These are phyloP conservation scores for Hypericum perforatum DNA, from an alignment of 345 rosid species.

Conservation along the genomic window DNA sequence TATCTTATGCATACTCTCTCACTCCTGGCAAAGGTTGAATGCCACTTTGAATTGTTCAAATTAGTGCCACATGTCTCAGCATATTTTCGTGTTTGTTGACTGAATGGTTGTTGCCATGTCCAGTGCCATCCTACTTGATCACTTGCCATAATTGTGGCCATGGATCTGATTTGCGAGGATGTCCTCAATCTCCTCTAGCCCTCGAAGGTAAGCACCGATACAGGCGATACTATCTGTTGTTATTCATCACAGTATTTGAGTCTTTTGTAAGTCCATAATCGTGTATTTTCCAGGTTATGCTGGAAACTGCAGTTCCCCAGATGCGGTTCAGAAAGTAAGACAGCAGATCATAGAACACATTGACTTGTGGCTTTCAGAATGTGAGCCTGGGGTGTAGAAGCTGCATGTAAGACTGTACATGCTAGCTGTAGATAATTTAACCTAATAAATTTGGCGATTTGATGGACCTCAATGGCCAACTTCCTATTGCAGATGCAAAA, in stretches of 20 bases:
- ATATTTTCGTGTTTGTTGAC: neutral
- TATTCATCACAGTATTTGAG: neutral
- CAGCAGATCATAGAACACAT: constrained; percentile 66
- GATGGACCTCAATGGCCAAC: no score
- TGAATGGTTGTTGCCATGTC: constrained; percentile 12
- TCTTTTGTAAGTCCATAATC: neutral
- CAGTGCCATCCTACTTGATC: constrained; percentile 61
- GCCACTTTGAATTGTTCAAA: no score
- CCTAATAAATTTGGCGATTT: no score
- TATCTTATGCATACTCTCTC: no score
- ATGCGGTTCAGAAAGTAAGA: constrained; percentile 75
- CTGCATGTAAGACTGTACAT: constrained; percentile 17
- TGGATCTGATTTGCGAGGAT: constrained; percentile 91
- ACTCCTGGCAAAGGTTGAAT: no score
- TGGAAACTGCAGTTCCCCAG: constrained; percentile 69
- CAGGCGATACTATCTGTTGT: no score
- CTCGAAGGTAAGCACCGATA: constrained; percentile 46
- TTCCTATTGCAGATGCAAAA: no score
- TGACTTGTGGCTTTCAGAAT: constrained; percentile 86
- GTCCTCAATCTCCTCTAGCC: constrained; percentile 73
- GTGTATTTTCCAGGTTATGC: constrained; percentile 43
- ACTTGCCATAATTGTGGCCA: constrained; percentile 89
- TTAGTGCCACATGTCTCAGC: no score
- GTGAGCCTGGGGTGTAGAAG: constrained; percentile 36
- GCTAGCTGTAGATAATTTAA: no score